Conservation (phyloP, 2,329 filamentous ascomycete genomes). For the Aspergillus ochraceus region DNA sequence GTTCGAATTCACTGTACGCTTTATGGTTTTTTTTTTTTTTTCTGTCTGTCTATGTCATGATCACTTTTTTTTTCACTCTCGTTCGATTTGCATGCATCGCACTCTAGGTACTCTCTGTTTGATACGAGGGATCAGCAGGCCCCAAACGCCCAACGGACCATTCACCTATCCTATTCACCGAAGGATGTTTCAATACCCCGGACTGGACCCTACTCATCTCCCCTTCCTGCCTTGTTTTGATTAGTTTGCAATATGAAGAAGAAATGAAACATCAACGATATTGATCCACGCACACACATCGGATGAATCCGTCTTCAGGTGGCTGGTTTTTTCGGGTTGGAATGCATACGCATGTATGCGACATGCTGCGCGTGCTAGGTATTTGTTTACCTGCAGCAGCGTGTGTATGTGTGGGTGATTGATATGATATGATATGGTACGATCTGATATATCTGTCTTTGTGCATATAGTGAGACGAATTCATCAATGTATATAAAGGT, state of each 20-base stretch:
- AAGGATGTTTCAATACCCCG: not conserved
- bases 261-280: slow-evolving; percentile 2
- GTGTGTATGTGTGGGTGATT: too few relatives aligned
- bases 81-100: not conserved
- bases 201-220: not conserved
- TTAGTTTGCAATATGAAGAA: not conserved
- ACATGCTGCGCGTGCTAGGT: too few relatives aligned
- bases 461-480: too few relatives aligned
- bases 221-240: not conserved
- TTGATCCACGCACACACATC: not conserved
- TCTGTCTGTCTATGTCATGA: not conserved
- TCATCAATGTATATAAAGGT: too few relatives aligned
- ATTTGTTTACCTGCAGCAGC: too few relatives aligned
- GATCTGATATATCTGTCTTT: too few relatives aligned
- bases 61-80: not conserved
- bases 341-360: too few relatives aligned
- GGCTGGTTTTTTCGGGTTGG: not conserved
- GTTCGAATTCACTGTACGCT: not conserved
- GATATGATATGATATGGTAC: too few relatives aligned
- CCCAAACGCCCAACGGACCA: not conserved
- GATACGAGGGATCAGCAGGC: not conserved
- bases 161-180: not conserved
- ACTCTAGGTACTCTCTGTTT: not conserved
- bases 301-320: not conserved
- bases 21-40: not conserved